Base-by-base conservation (phyloP, 2,329 filamentous ascomycete genomes). In the Fragosphaeria purpurea region DNA sequence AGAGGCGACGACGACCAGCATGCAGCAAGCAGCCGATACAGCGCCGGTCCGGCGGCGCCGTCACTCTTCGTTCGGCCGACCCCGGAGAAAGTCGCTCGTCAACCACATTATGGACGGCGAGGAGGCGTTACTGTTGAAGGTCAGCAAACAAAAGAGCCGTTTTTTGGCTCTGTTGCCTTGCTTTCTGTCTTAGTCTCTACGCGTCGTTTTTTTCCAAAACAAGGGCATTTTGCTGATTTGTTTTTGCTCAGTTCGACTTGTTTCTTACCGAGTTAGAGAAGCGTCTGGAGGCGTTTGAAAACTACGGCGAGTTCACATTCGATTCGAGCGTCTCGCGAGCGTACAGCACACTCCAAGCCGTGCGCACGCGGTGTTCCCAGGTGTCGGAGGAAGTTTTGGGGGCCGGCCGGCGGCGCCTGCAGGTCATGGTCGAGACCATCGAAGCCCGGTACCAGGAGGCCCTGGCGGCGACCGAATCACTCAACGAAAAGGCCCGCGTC, bases 311-410 rank as follows among this genome's bases (percentile, higher is more conserved):
- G 62, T 70, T 89, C 53, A 85, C 85, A 55, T 77, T 94, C 58
- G 93, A 98, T 65, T 77, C 85, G 43, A 86, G 88, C 61, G 82
- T 97, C 50, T 83, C 86, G 42, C 81, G 87, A 57, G 88, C 91
- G 22, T 95, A 95, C 67, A 76, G 83, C 12, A 95, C 90, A 0
- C 73, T 98, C 2, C 85, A 91, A 61, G 83, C 88, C 7, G 90
- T 98, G 32, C 83, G 90, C 54, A 83, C 88, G 57, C 82, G 88
- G 60, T 98, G 93, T 67, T 88, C 88, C 40, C 82, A 90, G 56
- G 89, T 91, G 22, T 94, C 90, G 1, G 91, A 88, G 55, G 91
- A 93, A 62, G 79, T 96, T 44, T 80, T 97, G 58, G 93, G 89
- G 51, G 87, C 86, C 39, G 90, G 93, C 30, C 83, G 87, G 48